Percentiles rank a stretch among this genome's conserved stretches.
Evolutionary conservation across 768 basidiomycete genomes (phyloP).

Genomic region (Tricholoma flavovirens): DNA sequence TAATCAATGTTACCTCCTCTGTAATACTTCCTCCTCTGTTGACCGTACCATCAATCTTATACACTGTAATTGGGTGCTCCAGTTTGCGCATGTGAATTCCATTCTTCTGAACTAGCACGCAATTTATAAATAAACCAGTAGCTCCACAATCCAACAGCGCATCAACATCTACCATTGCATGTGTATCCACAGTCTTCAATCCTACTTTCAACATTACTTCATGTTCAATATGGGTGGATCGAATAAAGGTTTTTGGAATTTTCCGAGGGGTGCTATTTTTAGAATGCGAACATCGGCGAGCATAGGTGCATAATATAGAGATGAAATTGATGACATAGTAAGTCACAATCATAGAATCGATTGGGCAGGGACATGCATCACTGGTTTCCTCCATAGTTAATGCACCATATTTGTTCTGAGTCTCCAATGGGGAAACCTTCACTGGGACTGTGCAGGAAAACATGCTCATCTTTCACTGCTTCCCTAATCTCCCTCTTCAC

Average conservation of each 20-base stretch:
- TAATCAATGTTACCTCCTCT: no score
- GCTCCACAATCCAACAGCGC: neutral
- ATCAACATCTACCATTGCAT: no score
- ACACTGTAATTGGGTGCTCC: neutral
- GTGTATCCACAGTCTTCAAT: neutral
- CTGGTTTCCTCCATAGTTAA: neutral
- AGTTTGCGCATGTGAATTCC: neutral
- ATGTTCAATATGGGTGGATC: neutral
- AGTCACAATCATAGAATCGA: neutral
- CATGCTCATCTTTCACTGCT: no score
- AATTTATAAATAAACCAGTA: neutral
- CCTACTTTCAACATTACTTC: neutral
- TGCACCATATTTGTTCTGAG: neutral
- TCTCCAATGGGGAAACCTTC: no score
- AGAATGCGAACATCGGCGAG: neutral
- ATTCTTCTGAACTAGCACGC: neutral
- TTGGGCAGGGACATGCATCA: neutral
- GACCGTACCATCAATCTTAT: neutral
- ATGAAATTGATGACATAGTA: no score
- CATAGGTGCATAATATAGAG: no score
- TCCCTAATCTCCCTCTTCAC: no score
- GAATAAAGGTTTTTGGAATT: neutral
- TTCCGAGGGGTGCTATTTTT: neutral
- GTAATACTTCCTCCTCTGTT: no score
- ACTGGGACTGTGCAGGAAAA: no score